Base-by-base conservation (phyloP, 2,329 filamentous ascomycete species). In the Ascochyta rabiei region DNA sequence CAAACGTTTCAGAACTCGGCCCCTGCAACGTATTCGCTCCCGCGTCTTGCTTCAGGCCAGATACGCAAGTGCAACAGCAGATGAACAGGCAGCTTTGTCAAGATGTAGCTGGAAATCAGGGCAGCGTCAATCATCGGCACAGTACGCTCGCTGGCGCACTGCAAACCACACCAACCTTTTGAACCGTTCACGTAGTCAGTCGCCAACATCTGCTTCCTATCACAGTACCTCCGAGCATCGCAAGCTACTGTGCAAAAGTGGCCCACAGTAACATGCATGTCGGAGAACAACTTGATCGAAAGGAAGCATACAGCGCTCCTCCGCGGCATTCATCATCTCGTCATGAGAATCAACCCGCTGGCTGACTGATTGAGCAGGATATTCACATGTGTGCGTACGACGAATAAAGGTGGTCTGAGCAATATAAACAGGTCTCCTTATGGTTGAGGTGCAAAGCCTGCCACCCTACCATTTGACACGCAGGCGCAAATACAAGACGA, bases 391-490 rank as follows among this genome's bases (percentile, higher is more conserved):
- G 21, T 31, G 24, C 16, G 51, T 48, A 18, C 34, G 40, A 19
- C 28, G 18, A 49, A 16, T 48, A 12, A 23, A 38, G 18, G 46
- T 54, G 40, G 52, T 18, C 45, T 45, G 41, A 46, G 52, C 34
- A 49, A 41, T 18, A 37, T 30, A 23, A 44, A 34, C 28, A 45
- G 51, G 6, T 9, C 41, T 31, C 46, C 46, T 45, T 45, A 30
- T 41, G 18, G n/a, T 23, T 54, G 45, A 28, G 33, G 30, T 23
- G 18, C 47, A 19, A 49, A 23, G 37, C 52, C 24, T 47, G 47
- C 7, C 44, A 23, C 41, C 52, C 24, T 47, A 41, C 7, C 44
- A n/a, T 13, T 42, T 42, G 41, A 47, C 41, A 47, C 38, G 37
- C 37, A 19, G 9, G 30, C 28, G 12, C 38, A 30, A 24, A 28